Evolutionary conservation across 1,139 yeast species (phyloP), one percentile per base, ranked within the genome.

Genomic region (Hyphopichia pseudoburtonii): DNA sequence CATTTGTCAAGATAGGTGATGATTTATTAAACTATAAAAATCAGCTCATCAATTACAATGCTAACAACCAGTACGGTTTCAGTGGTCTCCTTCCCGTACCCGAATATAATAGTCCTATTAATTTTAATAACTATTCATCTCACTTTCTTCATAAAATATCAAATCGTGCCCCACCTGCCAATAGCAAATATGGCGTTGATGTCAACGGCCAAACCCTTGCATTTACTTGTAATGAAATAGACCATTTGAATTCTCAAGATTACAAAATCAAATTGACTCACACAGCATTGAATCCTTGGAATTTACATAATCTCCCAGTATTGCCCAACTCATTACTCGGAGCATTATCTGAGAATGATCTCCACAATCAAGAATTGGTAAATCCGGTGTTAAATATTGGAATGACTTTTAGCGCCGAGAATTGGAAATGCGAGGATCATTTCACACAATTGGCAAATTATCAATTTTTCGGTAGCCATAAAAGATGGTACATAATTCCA

Each of bases 351-450:
- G 71, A 64, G 14, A 36, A 38, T 14, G 75, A 70, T 40, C 25
- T 82, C 34, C 70, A 71, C 55, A 71, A 77, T 48, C 52, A 59
- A 37, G 60, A 64, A 35, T 45, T 73, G 11, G 40, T 59, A 16
- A 57, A 49, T 22, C 57, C 74, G 0, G 51, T 59, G 17, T 38
- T 66, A 23, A 61, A 60, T 38, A 57, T 70, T 7, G 87, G 86
- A 1, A 82, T 82, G 86, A 66, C 84, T 17, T 83, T 81, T 50
- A 76, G 89, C 31, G 70, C 84, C 2, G 79, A 80, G 42, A 77
- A 83, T 47, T 89, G 95, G 95, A 72, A 70, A 37, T 65, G 77
- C 37, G 94, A 85, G 51, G 96, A 87, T 48, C 92, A 84, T 48
- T 82, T 80, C 54, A 65, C 89, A 1, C 85, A 84, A 42, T 64